Evolutionary conservation across 345 rosid genomes (phyloP), one percentile per base, ranked within the genome.

Genomic region (Citropsis articulata): DNA sequence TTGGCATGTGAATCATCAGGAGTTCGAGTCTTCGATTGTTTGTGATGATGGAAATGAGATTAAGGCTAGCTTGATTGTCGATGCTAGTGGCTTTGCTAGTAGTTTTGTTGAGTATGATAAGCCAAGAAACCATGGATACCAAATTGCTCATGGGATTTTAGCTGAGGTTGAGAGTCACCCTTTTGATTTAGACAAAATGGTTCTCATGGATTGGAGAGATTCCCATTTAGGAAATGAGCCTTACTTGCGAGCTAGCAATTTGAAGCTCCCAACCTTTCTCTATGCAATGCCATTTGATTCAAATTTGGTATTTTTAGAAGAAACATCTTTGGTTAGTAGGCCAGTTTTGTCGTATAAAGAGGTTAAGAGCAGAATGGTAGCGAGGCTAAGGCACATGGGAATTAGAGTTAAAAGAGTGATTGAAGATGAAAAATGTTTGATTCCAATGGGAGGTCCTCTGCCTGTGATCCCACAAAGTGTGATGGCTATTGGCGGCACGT

Each of bases 171-270:
- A 91, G 63, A 70, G n/a, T 53, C 95, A 91, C 59, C 93, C 93
- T 16, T 91, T 83, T 78, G 93, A 91, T 48, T 75, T 89, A 69
- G 92, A 91, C 30, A 89, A 88, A 84, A 88, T 89, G 93, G 83
- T 91, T 76, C 84, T 91, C 0, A 91, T 89, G 93, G 95, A 91
- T 79, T 89, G 95, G 95, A 89, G 95, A 81, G 92, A 91, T 76
- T 80, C 91, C 60, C 95, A 91, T 81, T 48, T 91, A 64, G 90
- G 88, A 72, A 91, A 85, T 50, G 91, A 91, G 64, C 95, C 93
- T 69, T 78, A 83, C 66, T 69, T 88, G 74, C 83, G 93, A 1
- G 76, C 71, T 24, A 79, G 36, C 81, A 91, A 88, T 75, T 81
- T 85, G 8, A 85, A 45, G 59, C 3, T 76, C 16, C 91, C 93